Evolutionary conservation across 1,284 basidiomycete genomes (phyloP), one percentile per base, ranked within the genome.

Genomic region (Tremellales sp.): DNA sequence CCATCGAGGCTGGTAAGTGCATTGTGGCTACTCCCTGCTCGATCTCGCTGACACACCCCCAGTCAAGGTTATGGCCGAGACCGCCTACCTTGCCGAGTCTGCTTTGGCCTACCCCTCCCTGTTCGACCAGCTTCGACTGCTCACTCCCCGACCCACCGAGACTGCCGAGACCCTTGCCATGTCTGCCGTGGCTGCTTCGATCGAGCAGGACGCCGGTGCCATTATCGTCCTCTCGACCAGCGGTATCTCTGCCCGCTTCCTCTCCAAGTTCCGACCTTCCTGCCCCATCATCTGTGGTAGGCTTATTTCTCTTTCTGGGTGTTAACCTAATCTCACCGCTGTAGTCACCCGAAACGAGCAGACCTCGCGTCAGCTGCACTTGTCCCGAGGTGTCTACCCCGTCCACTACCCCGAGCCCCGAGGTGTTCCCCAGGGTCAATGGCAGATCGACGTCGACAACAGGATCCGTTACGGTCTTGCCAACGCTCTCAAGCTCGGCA

Each of bases 11-110:
- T 51, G 89, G 89, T 86, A 65, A 48, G 83, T 76, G 3, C 10
- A 13, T 31, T 17, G 3, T 39, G 31, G 12, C 15, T 23, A 21
- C n/a, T n/a, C n/a, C 26, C 2, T 35, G 4, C 15, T 43, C 19
- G 25, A 39, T 42, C 40, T 24, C 21, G 7, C 23, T 22, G n/a
- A 7, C 43, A n/a, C 24, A 8, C 19, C 31, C 40, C 8, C 42
- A 88, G 92, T 96, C 61, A 81, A 91, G 62, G 93, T 96, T 91
- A 97, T 97, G 92, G 92, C 92, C 43, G 93, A 97, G 80, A 96
- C 91, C 6, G 96, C 92, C 68, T 82, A 89, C 68, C 84, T 97
- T 58, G 93, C 92, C 53, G 92, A 97, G 77, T 82, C 84, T 46
- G 87, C 93, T 29, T 89, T 93, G 73, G 91, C 88, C 78, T 91